Evolutionary conservation across 352 stramenopile genomes (phyloP), one percentile per base, ranked within the genome.

Genomic region (Globisporangium echinulatum): DNA sequence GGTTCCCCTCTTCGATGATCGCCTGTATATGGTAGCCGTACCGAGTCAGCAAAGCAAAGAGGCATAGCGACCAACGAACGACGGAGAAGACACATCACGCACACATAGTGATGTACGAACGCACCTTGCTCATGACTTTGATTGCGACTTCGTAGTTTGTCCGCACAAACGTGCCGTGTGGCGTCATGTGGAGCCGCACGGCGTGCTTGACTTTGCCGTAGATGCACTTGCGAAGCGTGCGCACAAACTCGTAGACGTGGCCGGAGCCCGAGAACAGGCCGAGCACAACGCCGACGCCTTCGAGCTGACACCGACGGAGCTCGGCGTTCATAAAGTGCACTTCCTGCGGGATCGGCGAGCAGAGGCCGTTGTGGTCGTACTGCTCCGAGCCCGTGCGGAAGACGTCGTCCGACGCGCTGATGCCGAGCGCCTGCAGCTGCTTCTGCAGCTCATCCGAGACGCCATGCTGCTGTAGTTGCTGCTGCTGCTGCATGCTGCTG

Each of bases 121-220:
- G 33, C 46, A 91, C 82, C 77, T 92, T 92, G 73, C 84, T 94
- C 84, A 94, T 94, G 66, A 94, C 77, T 61, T 94, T 94, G 60
- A 94, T 90, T 19, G 84, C 84, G 49, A 94, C 84, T 52, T 94
- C 84, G 49, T 79, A 74, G 58, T 86, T 84, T 17, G 82, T 94
- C 54, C 84, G 84, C 52, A 92, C 69, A 47, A 94, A 92, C 8
- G 82, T 87, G 47, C 84, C 84, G 50, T 87, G 77, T 10, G 70
- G 58, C 7, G 76, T 88, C 68, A 90, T 76, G 54, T 90, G 79
- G 58, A 94, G 74, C n/a, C 82, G 78, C 61, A 94, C 84, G 39
- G 84, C 84, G 66, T 94, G 84, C 66, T 94, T 94, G 17, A 94
- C 84, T 63, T 94, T 94, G 49, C 84, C 84, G 67, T 92, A 94